Percentiles rank a stretch among this genome's conserved stretches.
phyloP scores from a whole-genome alignment of 2,329 filamentous ascomycete genomes.

The Allantophomopsis lycopodina region DNA sequence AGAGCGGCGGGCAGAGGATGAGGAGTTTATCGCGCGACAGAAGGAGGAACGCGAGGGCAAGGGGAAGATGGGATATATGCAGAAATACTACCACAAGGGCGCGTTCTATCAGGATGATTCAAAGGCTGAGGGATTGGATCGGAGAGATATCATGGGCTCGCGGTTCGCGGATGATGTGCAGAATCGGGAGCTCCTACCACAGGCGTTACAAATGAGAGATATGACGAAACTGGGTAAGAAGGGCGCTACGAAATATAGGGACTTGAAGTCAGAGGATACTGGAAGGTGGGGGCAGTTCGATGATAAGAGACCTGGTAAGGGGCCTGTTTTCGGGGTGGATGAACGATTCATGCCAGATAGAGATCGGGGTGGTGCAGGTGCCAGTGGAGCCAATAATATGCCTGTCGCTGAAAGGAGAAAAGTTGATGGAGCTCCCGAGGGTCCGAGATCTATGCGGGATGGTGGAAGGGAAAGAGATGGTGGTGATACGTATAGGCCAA shows the following conservation, averaged over 20 bases:
- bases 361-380: slow-evolving; percentile 30
- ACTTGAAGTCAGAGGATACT: slow-evolving; percentile 82
- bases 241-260: slow-evolving; percentile 79
- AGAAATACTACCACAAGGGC: slow-evolving; percentile 93
- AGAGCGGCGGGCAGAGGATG: slow-evolving; percentile 77
- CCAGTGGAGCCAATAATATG: slow-evolving; percentile 55
- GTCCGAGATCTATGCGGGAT: slow-evolving; percentile 13
- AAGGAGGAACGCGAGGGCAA: slow-evolving; percentile 43
- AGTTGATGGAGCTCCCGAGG: slow-evolving; percentile 15
- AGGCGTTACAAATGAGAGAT: slow-evolving; percentile 86
- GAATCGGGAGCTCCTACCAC: slow-evolving; percentile 71
- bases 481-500: slow-evolving; percentile 12
- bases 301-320: slow-evolving; percentile 27
- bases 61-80: slow-evolving; percentile 77
- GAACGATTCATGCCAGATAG: slow-evolving; percentile 57
- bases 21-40: slow-evolving; percentile 41
- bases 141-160: slow-evolving; percentile 76
- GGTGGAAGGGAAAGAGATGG: slow-evolving; percentile 19
- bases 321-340: slow-evolving; percentile 34
- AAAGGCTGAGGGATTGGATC: slow-evolving; percentile 59
- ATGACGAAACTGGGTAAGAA: slow-evolving; percentile 91
- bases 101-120: slow-evolving; percentile 86
- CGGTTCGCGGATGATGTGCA: slow-evolving; percentile 71
- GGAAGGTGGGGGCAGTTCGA: slow-evolving; percentile 65
- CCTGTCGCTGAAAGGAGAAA: slow-evolving; percentile 46